Percentiles rank a stretch among this genome's conserved stretches.
These are phyloP conservation scores for Auxenochlorella protothecoides DNA, from an alignment of 139 green algal species.

Conservation along the genomic window DNA sequence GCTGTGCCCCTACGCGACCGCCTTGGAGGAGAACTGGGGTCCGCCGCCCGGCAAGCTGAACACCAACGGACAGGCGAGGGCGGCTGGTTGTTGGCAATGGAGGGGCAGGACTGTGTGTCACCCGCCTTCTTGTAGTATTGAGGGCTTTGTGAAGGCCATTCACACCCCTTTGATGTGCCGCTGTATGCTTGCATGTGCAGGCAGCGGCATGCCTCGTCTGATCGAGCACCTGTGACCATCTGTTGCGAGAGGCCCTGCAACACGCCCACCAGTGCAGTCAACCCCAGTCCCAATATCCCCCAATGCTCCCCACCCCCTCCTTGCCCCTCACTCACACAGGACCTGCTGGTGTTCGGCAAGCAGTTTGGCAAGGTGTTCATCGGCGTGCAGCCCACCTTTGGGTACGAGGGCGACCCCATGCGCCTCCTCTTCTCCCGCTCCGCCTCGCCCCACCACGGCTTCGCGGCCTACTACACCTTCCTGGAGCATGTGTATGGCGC, in stretches of 20 bases:
- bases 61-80: slow-evolving; percentile 65
- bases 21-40: slow-evolving; percentile 98
- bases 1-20: slow-evolving; percentile 83
- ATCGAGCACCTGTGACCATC: no score
- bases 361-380: slow-evolving; percentile 99
- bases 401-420: slow-evolving; percentile 99
- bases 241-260: no score
- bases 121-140: no score
- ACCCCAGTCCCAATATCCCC: background rate
- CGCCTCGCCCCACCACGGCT: slow-evolving; percentile 96
- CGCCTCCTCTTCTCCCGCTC: slow-evolving; percentile 90
- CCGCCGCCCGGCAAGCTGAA: slow-evolving; percentile 92
- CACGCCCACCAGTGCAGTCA: no score
- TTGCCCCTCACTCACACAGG: slow-evolving; percentile 27
- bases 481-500: slow-evolving; percentile 91
- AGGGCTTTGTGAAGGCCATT: no score
- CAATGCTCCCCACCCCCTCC: background rate
- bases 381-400: slow-evolving; percentile 98
- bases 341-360: slow-evolving; percentile 92
- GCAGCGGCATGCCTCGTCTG: no score
- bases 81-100: background rate
- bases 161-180: no score
- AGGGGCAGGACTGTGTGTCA: no score
- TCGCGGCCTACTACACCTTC: slow-evolving; percentile 99
- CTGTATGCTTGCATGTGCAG: no score